phyloP scores from a whole-genome alignment of 1,284 basidiomycete genomes.

The Trichosporon coremiiforme region DNA sequence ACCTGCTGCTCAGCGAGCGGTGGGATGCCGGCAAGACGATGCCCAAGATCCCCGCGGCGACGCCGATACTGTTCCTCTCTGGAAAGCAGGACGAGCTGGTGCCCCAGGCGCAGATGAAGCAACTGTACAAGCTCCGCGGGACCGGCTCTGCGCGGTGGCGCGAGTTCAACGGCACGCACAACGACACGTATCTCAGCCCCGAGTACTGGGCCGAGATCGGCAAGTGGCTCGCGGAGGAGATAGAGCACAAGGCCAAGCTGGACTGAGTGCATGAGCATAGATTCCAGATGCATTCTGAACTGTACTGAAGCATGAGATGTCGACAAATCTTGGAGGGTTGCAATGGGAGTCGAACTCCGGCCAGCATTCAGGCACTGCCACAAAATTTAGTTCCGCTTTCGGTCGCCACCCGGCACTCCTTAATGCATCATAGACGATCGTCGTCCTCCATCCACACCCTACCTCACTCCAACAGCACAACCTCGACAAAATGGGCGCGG shows the following conservation, averaged over 20 bases:
- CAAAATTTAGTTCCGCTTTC: not conserved
- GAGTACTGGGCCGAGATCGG: constrained; percentile 68
- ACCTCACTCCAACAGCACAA: not conserved
- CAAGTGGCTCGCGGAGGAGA: constrained; percentile 61
- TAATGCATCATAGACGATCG: constrained; percentile 2
- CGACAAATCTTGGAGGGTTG: no score
- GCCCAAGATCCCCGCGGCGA: constrained; percentile 66
- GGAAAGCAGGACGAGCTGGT: constrained; percentile 82
- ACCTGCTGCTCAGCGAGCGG: constrained; percentile 61
- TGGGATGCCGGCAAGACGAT: constrained; percentile 82
- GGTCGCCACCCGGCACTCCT: constrained; percentile 12
- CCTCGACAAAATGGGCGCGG: constrained; percentile 82
- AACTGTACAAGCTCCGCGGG: constrained; percentile 65
- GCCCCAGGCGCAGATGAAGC: constrained; percentile 79
- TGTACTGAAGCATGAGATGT: no score
- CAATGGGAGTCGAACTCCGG: no score
- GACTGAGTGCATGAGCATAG: not conserved
- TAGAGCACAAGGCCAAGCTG: constrained; percentile 19
- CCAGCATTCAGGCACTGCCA: constrained; percentile 4
- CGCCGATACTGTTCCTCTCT: constrained; percentile 79
- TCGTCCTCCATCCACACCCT: constrained; percentile 13
- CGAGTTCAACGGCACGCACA: constrained; percentile 72
- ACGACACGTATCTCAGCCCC: constrained; percentile 69
- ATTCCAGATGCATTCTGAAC: no score
- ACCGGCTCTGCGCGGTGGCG: constrained; percentile 60